phyloP scores from a whole-genome alignment of 371 early-diverging fungal species.

The Mucor saturninus region DNA sequence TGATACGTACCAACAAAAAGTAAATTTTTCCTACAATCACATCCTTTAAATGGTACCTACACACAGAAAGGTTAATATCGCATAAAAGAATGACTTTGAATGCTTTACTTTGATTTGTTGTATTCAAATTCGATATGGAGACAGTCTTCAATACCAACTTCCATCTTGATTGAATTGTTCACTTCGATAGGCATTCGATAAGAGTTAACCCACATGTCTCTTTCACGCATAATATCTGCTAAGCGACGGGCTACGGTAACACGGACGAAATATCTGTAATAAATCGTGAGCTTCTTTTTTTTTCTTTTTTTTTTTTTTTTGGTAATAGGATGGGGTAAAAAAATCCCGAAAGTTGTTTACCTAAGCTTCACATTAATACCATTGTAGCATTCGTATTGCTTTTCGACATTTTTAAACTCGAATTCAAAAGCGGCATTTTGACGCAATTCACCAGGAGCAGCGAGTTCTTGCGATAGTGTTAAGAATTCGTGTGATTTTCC shows the following conservation, averaged over 20 bases:
- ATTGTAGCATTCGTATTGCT: conserved; percentile 89
- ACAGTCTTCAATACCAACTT: conserved; percentile 95
- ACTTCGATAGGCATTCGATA: conserved; percentile 86
- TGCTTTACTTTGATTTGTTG: conserved; percentile 84
- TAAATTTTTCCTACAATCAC: conserved; percentile 99
- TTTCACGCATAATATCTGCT: conserved; percentile 72
- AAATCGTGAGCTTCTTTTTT: not conserved
- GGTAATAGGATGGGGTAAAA: no score
- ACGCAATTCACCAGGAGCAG: conserved; percentile 86
- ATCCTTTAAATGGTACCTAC: conserved; percentile 91
- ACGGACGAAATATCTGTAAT: conserved; percentile 79
- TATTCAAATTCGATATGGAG: conserved; percentile 95
- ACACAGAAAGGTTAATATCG: not conserved
- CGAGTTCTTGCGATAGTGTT: conserved; percentile 85
- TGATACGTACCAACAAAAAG: conserved; percentile 98
- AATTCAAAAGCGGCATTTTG: conserved; percentile 79
- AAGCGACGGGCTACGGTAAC: conserved; percentile 83
- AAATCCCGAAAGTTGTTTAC: conserved; percentile 30
- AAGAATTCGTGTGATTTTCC: conserved; percentile 95
- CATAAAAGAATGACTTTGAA: not conserved
- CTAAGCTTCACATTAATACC: conserved; percentile 92
- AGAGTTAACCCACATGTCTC: conserved; percentile 91
- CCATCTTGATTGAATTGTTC: conserved; percentile 93
- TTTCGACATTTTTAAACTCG: conserved; percentile 92
- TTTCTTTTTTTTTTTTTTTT: no score